A percentile compares a stretch with the other conserved stretches of the same genome.
phyloP scores from a whole-genome alignment of 495 filamentous ascomycete genomes.

The Cenococcum geophilum region DNA sequence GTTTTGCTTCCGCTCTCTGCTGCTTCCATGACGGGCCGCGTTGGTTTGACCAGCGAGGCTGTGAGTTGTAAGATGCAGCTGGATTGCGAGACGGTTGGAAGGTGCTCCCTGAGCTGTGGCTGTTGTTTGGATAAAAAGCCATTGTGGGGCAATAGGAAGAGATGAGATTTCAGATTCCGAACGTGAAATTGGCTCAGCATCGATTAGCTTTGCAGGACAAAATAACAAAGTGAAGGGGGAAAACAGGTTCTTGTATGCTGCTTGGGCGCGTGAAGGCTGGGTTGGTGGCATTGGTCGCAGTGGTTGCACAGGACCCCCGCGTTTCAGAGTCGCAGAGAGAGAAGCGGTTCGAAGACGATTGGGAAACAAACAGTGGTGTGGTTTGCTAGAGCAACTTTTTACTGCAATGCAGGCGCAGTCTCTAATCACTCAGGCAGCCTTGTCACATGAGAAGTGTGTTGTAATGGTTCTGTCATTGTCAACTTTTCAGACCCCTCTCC shows the following conservation, averaged over 20 bases:
- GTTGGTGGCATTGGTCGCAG: too few species aligned
- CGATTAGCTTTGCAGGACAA: too few species aligned
- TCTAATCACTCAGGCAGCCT: constrained; percentile 1
- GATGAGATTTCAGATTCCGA: not conserved
- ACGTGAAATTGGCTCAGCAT: too few species aligned
- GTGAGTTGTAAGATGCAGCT: not conserved
- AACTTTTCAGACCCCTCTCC: too few species aligned
- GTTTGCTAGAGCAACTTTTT: not conserved
- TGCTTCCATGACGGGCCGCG: not conserved
- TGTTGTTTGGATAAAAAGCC: not conserved
- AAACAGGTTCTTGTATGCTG: not conserved
- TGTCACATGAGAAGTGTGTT: too few species aligned
- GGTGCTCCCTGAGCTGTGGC: not conserved
- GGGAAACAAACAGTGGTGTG: too few species aligned
- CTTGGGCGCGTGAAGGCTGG: not conserved
- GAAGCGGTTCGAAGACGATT: too few species aligned
- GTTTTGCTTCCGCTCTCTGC: not conserved
- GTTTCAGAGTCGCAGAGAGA: too few species aligned
- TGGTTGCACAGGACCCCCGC: too few species aligned
- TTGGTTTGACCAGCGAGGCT: not conserved
- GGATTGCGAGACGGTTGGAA: not conserved
- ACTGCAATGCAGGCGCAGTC: constrained; percentile 5
- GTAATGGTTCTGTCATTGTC: too few species aligned
- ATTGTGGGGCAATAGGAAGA: not conserved
- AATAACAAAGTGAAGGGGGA: not conserved